Evolutionary conservation across 805 yeast species (phyloP).

Genomic region (Lachancea dasiensis): DNA sequence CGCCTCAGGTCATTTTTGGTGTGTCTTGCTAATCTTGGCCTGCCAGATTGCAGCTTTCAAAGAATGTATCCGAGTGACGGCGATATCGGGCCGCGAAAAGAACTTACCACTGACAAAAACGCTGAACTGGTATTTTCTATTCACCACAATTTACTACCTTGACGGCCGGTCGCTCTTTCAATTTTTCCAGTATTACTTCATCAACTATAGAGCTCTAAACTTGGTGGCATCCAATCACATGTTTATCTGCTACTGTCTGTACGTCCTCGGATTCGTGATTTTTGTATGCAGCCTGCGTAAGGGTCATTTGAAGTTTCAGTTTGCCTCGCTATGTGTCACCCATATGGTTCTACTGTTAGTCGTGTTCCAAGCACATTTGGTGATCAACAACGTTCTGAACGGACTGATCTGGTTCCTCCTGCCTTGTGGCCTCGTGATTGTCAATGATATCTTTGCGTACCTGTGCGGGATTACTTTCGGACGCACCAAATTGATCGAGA

Average conservation of each 20-base stretch:
- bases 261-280: slow-evolving; percentile 80
- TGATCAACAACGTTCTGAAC: slow-evolving; percentile 79
- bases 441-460: slow-evolving; percentile 94
- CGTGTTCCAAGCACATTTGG: slow-evolving; percentile 89
- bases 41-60: slow-evolving; percentile 81
- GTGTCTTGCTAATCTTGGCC: slow-evolving; percentile 61
- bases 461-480: slow-evolving; percentile 97
- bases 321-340: slow-evolving; percentile 87
- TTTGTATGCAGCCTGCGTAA: slow-evolving; percentile 86
- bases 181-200: slow-evolving; percentile 48
- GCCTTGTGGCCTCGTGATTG: slow-evolving; percentile 87
- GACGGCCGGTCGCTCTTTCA: slow-evolving; percentile 79
- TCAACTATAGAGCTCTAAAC: slow-evolving; percentile 37
- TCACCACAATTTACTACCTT: slow-evolving; percentile 80
- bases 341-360: slow-evolving; percentile 89
- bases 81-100: slow-evolving; percentile 70
- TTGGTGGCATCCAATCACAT: slow-evolving; percentile 72
- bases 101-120: slow-evolving; percentile 75
- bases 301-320: slow-evolving; percentile 86
- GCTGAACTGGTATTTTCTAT: slow-evolving; percentile 88
- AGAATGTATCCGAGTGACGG: slow-evolving; percentile 85
- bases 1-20: slow-evolving; percentile 80
- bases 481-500: slow-evolving; percentile 80
- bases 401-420: slow-evolving; percentile 93
- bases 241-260: slow-evolving; percentile 76